Conservation (phyloP, 2,329 filamentous ascomycete species). For the Alternaria sp. region DNA sequence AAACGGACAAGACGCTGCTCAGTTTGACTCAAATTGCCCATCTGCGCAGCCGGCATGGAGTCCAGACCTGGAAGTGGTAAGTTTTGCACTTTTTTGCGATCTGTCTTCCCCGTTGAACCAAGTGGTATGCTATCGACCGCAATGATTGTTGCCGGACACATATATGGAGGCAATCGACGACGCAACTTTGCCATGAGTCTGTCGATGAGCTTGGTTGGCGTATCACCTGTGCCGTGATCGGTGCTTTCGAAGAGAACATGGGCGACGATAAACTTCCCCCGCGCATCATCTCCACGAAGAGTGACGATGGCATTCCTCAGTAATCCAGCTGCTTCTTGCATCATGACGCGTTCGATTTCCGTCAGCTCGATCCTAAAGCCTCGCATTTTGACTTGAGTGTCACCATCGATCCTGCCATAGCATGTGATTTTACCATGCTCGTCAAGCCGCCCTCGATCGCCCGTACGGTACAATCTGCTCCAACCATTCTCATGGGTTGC, state of each 20-base stretch:
- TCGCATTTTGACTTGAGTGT: slow-evolving; percentile 42
- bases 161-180: slow-evolving; percentile 50
- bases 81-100: slow-evolving; percentile 24
- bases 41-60: not conserved
- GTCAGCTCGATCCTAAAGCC: slow-evolving; percentile 53
- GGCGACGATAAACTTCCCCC: not conserved
- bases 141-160: slow-evolving; percentile 22
- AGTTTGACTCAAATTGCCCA: slow-evolving; percentile 2
- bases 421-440: slow-evolving; percentile 49
- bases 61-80: not conserved
- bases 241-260: not conserved
- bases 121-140: slow-evolving; percentile 21
- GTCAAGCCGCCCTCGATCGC: slow-evolving; percentile 52
- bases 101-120: slow-evolving; percentile 20
- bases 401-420: slow-evolving; percentile 21
- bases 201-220: not conserved
- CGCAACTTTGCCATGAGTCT: not conserved
- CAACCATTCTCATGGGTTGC: slow-evolving; percentile 25
- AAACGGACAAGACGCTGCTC: slow-evolving; percentile 5
- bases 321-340: slow-evolving; percentile 31
- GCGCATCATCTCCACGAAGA: slow-evolving; percentile 19
- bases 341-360: slow-evolving; percentile 52
- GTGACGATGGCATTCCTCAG: slow-evolving; percentile 40
- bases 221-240: not conserved
- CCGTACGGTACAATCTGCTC: slow-evolving; percentile 51